These are phyloP conservation scores for Phoenix roebelenii DNA, from an alignment of 176 grass and related monocot genomes.

Conservation along the genomic window DNA sequence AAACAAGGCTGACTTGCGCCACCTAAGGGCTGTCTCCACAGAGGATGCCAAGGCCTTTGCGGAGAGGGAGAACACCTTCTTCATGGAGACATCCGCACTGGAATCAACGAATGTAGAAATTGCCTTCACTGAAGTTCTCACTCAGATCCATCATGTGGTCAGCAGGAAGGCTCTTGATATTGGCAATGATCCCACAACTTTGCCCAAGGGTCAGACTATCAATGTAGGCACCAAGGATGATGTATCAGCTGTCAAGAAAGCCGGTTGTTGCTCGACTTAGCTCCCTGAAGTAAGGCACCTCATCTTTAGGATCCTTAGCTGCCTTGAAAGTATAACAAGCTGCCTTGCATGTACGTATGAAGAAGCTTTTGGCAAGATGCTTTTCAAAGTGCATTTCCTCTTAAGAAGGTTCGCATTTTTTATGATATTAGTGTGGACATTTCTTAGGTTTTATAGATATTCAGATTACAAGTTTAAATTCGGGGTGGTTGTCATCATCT, in stretches of 20 bases:
- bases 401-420: too few species aligned
- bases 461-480: too few species aligned
- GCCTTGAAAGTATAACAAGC: too few species aligned
- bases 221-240: conserved; percentile 3
- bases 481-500: too few species aligned
- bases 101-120: not conserved
- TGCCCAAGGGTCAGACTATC: conserved; percentile 7
- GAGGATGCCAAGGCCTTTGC: conserved; percentile 8
- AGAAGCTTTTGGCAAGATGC: too few species aligned
- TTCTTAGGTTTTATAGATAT: too few species aligned
- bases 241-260: conserved; percentile 9
- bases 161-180: not conserved
- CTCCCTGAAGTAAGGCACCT: not conserved
- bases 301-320: too few species aligned
- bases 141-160: conserved; percentile 4
- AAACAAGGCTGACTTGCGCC: conserved; percentile 9
- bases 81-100: conserved; percentile 8
- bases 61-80: conserved; percentile 5
- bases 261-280: not conserved
- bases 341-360: too few species aligned
- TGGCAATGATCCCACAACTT: conserved; percentile 1
- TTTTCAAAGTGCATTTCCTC: too few species aligned
- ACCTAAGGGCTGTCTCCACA: conserved; percentile 9
- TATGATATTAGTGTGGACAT: too few species aligned
- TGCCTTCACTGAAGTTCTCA: conserved; percentile 8